Base-by-base conservation (phyloP, 805 yeast species). In the Metschnikowia reukaufii region DNA sequence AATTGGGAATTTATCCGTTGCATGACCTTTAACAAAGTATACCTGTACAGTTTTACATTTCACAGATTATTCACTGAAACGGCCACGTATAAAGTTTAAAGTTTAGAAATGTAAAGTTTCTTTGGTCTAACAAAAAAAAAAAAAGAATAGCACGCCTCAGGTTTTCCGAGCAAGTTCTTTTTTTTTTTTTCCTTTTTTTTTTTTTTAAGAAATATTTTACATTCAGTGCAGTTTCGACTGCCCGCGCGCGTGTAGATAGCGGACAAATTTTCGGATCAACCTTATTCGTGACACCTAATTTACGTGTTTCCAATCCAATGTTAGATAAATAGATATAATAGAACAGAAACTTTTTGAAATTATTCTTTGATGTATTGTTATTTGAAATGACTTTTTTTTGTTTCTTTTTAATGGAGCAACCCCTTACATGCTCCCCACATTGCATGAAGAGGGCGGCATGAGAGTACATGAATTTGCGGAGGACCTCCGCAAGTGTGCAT, bases 401-500 rank as follows among this genome's bases (percentile, higher is more conserved):
- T 25, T n/a, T n/a, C n/a, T n/a, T n/a, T n/a, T n/a, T n/a, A n/a
- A n/a, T n/a, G n/a, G 29, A 25, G 12, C 8, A 25, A 25, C 3
- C 8, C 29, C 29, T 9, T 13, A 25, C 12, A 25, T 25, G 29
- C 12, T 16, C 27, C 37, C 37, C 37, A 32, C 37, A 35, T 19
- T 25, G 29, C 12, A 9, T 25, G 29, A 9, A 23, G 9, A 9
- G 27, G 27, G 29, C 29, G 29, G 29, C 3, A 25, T 25, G 12
- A 25, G 29, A 9, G 29, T 13, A 25, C 29, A 25, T 25, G 29
- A 25, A 9, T 13, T n/a, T n/a, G 19, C 12, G 19, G 27, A 7
- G 38, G 25, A 16, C 30, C 39, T 21, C 30, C 39, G 30, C 39
- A 36, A 36, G 15, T 36, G 39, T 36, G 39, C 39, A 36, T 21